These are phyloP conservation scores for Lipomyces orientalis DNA, from an alignment of 805 yeast species.

Conservation along the genomic window DNA sequence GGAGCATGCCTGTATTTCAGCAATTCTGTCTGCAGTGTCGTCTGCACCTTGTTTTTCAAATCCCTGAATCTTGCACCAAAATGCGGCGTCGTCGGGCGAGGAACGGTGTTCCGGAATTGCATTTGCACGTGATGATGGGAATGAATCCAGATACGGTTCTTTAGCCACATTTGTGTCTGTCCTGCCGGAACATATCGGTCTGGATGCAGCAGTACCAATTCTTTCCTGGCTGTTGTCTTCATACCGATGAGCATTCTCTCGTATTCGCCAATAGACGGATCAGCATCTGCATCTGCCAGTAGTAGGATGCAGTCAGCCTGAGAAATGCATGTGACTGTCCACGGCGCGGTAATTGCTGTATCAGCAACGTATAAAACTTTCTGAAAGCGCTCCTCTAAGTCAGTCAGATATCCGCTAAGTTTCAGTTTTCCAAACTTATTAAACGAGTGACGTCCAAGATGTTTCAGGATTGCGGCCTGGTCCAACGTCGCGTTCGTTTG, in stretches of 20 bases:
- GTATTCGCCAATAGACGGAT: constrained; percentile 80
- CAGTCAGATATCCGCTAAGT: constrained; percentile 87
- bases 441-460: constrained; percentile 90
- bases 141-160: constrained; percentile 86
- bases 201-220: constrained; percentile 80
- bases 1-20: constrained; percentile 38
- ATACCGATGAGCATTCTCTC: constrained; percentile 76
- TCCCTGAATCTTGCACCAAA: constrained; percentile 31
- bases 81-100: constrained; percentile 26
- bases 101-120: constrained; percentile 44
- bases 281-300: constrained; percentile 79
- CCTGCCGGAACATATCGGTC: constrained; percentile 86
- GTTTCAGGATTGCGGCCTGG: constrained; percentile 77
- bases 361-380: constrained; percentile 91
- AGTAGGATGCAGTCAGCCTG: constrained; percentile 95
- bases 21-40: constrained; percentile 43
- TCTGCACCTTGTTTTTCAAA: constrained; percentile 44
- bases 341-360: constrained; percentile 75
- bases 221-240: constrained; percentile 86
- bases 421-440: constrained; percentile 84
- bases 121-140: constrained; percentile 92
- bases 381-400: constrained; percentile 85
- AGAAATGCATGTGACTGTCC: constrained; percentile 91
- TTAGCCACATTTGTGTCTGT: constrained; percentile 81
- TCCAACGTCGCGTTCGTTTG: constrained; percentile 78